Percentiles rank a stretch among this genome's conserved stretches.
Conservation (phyloP, 805 yeast species). For the Teunomyces panamensis region DNA sequence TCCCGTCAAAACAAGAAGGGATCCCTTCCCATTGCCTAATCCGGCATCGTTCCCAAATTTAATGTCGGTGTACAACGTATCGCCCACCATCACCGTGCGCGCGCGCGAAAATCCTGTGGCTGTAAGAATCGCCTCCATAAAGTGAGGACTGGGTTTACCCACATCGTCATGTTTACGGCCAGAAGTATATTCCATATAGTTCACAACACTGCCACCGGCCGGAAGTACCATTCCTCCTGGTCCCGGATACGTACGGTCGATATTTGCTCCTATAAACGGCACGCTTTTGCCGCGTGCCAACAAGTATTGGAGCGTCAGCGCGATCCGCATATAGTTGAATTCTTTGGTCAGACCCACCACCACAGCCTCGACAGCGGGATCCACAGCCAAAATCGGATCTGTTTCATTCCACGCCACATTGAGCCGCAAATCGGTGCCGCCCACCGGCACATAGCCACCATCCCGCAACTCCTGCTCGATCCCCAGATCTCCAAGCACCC, state of each 20-base stretch:
- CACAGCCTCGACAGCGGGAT: constrained; percentile 38
- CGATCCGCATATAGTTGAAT: constrained; percentile 35
- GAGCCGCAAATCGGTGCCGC: constrained; percentile 31
- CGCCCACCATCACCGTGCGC: constrained; percentile 40
- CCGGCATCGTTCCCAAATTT: constrained; percentile 42
- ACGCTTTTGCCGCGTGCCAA: constrained; percentile 26
- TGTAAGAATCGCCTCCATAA: constrained; percentile 28
- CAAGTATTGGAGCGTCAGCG: constrained; percentile 37
- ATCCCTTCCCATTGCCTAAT: constrained; percentile 27
- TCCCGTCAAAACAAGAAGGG: constrained; percentile 36
- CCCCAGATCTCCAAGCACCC: constrained; percentile 42
- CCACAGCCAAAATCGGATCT: constrained; percentile 27
- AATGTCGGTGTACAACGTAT: constrained; percentile 41
- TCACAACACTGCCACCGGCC: constrained; percentile 42
- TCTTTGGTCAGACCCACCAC: constrained; percentile 39
- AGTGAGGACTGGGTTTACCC: constrained; percentile 36
- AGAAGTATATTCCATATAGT: constrained; percentile 35
- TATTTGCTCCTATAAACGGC: constrained; percentile 40
- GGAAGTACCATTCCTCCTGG: constrained; percentile 36
- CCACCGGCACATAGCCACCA: constrained; percentile 31
- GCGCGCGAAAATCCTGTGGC: constrained; percentile 23
- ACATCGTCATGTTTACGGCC: constrained; percentile 31
- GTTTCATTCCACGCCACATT: constrained; percentile 23
- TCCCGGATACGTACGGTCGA: constrained; percentile 41
- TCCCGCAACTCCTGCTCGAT: constrained; percentile 34